These are phyloP conservation scores for Lanmaoa rubissima DNA, from an alignment of 768 basidiomycete genomes.

Conservation along the genomic window DNA sequence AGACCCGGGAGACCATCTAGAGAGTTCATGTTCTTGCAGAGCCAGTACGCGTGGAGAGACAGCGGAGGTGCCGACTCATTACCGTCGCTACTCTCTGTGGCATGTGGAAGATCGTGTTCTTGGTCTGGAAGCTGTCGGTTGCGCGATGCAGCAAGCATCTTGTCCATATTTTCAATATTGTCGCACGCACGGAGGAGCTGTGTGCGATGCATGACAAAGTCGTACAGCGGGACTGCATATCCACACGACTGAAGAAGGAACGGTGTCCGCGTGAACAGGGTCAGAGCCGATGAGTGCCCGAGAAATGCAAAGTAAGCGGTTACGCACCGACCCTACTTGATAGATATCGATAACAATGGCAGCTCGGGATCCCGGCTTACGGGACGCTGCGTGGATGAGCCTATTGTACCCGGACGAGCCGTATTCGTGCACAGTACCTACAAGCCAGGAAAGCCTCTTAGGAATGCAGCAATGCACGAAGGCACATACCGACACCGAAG, in stretches of 20 bases:
- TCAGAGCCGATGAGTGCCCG: background rate
- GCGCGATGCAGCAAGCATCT: slow-evolving; percentile 13
- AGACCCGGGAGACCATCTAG: slow-evolving; percentile 61
- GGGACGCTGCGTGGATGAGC: slow-evolving; percentile 45
- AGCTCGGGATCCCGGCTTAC: slow-evolving; percentile 58
- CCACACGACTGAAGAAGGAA: slow-evolving; percentile 59
- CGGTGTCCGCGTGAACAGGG: background rate
- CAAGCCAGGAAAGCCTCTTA: background rate
- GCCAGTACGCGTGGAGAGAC: slow-evolving; percentile 56
- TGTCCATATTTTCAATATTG: slow-evolving; percentile 44
- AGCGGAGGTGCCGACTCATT: slow-evolving; percentile 11
- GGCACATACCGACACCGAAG: slow-evolving; percentile 51
- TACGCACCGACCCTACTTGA: slow-evolving; percentile 50
- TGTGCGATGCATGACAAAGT: slow-evolving; percentile 55
- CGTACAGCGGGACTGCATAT: slow-evolving; percentile 60
- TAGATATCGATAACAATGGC: slow-evolving; percentile 59
- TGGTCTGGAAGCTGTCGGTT: background rate
- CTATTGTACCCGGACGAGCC: slow-evolving; percentile 59
- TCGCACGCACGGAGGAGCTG: slow-evolving; percentile 42
- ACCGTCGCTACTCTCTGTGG: background rate
- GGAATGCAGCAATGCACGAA: background rate
- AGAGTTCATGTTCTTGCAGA: slow-evolving; percentile 44
- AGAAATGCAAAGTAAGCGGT: background rate
- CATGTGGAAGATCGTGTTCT: background rate
- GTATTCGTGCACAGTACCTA: slow-evolving; percentile 62